A percentile compares a stretch with the other conserved stretches of the same genome.
phyloP scores from a whole-genome alignment of 2,329 filamentous ascomycete species.

The Pseudovirgaria hyperparasitica region DNA sequence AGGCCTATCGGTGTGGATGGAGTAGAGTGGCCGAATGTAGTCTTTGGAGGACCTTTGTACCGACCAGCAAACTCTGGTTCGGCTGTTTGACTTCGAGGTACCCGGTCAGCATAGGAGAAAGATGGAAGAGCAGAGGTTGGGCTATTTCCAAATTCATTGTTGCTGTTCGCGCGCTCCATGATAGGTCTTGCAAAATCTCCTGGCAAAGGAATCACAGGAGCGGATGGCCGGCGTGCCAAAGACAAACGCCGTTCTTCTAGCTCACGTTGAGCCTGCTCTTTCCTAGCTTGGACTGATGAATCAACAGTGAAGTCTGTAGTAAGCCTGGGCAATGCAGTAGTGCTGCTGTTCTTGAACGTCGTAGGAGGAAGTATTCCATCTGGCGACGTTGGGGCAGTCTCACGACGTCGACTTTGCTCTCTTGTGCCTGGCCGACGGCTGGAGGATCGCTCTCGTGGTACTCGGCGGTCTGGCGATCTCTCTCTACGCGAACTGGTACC shows the following conservation, averaged over 20 bases:
- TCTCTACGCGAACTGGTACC: conserved; percentile 30
- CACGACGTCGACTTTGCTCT: conserved; percentile 22
- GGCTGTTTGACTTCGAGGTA: conserved; percentile 51
- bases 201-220: conserved; percentile 68
- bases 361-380: too few relatives aligned
- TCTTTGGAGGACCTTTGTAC: conserved; percentile 21
- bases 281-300: conserved; percentile 16
- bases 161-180: conserved; percentile 20
- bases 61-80: conserved; percentile 44
- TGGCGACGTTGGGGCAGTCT: too few relatives aligned
- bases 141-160: conserved; percentile 30
- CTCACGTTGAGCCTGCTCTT: conserved; percentile 53
- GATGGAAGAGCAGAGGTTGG: conserved; percentile 25
- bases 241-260: conserved; percentile 81
- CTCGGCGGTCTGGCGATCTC: conserved; percentile 30
- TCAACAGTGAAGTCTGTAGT: conserved; percentile 8
- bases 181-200: conserved; percentile 32
- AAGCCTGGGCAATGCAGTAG: conserved; percentile 11
- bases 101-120: conserved; percentile 20
- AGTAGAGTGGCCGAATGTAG: conserved; percentile 27
- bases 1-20: conserved; percentile 54
- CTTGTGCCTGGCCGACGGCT: conserved; percentile 19
- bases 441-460: conserved; percentile 21
- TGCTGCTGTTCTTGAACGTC: too few relatives aligned
- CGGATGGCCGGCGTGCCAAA: conserved; percentile 65